Base-by-base conservation (phyloP, 345 rosid genomes). In the Aquilaria malaccensis region DNA sequence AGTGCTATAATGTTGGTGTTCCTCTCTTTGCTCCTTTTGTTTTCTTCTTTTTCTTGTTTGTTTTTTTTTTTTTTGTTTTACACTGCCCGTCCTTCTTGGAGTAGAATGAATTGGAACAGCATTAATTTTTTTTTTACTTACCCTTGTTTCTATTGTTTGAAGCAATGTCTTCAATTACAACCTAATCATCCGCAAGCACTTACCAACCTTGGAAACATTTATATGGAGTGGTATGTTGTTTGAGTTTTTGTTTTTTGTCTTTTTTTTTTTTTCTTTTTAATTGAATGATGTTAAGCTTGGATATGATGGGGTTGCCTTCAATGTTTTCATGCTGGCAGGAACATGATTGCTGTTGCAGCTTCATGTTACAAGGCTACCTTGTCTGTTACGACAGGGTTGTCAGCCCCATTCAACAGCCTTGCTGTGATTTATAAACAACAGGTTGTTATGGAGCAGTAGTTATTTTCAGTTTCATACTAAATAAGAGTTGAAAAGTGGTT, bases 401-500 rank as follows among this genome's bases (percentile, higher is more conserved):
- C 99, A 66, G 97, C 99, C 60, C 99, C 99, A 59, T 91, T 86
- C 72, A 95, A 82, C 75, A 95, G 86, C 75, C 90, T 95, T 70
- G 99, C 99, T 56, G 80, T 95, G 61, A 95, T 95, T 52, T 88
- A 95, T 68, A 95, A 95, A 73, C 99, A 95, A 67, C 97, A 95
- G 99, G 99, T 86, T 61, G 54, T 48, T 59, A 30, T 61, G 43
- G 49, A 55, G 68, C 60, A 45, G 33, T 29, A 9, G 7, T 50
- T 11, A 30, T 61, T 65, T 37, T 22, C 49, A 14, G 12, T 65
- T 54, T 63, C 7, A 55, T 48, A 2, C 48, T 33, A 55, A 45
- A 32, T 54, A 14, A 45, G 57, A 22, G 13, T 48, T 33, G 53
- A 49, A 33, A 10, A 54, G 60, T 63, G 14, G 11, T n/a, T 29